Evolutionary conservation across 345 rosid genomes (phyloP).

Genomic region (Populus alba): DNA sequence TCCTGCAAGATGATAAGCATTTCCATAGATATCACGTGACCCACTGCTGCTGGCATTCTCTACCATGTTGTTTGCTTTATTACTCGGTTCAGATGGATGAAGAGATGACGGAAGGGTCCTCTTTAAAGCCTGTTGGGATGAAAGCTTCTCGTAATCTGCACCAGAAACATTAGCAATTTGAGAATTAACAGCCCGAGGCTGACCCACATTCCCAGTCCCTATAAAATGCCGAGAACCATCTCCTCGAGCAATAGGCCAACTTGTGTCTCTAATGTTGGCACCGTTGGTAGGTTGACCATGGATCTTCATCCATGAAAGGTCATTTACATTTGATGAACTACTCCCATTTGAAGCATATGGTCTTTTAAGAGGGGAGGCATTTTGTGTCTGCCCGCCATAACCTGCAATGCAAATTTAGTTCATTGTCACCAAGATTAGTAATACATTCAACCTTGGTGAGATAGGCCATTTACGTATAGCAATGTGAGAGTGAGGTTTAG

Average conservation of each 20-base stretch:
- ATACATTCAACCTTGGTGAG: neutral
- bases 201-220: slow-evolving; percentile 42
- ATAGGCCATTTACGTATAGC: neutral
- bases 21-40: slow-evolving; percentile 38
- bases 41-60: slow-evolving; percentile 38
- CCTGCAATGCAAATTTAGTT: slow-evolving; percentile 33
- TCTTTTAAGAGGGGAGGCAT: slow-evolving; percentile 25
- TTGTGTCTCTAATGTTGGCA: slow-evolving; percentile 30
- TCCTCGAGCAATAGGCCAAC: slow-evolving; percentile 13
- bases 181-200: slow-evolving; percentile 38
- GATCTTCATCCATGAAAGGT: slow-evolving; percentile 15
- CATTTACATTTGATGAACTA: slow-evolving; percentile 36
- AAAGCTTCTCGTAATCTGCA: slow-evolving; percentile 48
- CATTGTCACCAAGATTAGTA: neutral
- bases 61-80: slow-evolving; percentile 24
- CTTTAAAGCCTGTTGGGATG: slow-evolving; percentile 60
- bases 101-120: slow-evolving; percentile 54
- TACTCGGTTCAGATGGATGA: slow-evolving; percentile 29
- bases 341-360: slow-evolving; percentile 36
- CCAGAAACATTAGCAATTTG: slow-evolving; percentile 47
- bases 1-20: slow-evolving; percentile 31
- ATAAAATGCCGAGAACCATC: slow-evolving; percentile 32
- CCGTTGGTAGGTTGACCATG: slow-evolving; percentile 21
- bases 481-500: neutral
- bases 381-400: slow-evolving; percentile 32